These are phyloP conservation scores for Exidia glandulosa DNA, from an alignment of 768 basidiomycete genomes.

Conservation along the genomic window DNA sequence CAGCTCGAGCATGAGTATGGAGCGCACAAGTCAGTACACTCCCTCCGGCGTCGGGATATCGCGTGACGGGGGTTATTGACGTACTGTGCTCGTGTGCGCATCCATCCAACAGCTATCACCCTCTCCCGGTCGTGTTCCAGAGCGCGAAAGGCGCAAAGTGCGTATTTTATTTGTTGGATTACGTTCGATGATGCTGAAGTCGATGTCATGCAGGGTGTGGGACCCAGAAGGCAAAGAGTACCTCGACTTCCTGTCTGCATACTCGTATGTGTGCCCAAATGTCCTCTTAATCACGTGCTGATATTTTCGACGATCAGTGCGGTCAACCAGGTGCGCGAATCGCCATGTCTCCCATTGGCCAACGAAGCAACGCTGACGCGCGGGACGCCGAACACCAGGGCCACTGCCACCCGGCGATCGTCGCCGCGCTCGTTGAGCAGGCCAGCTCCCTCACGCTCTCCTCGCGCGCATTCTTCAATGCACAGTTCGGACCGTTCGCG, in stretches of 20 bases:
- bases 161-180: constrained; percentile 23
- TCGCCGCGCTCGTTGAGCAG: constrained; percentile 70
- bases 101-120: constrained; percentile 75
- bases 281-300: neutral
- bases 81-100: too few species aligned
- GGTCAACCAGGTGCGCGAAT: constrained; percentile 79
- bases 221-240: constrained; percentile 93
- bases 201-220: constrained; percentile 61
- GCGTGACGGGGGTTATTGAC: constrained; percentile 15
- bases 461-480: constrained; percentile 94
- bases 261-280: constrained; percentile 55
- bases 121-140: constrained; percentile 90
- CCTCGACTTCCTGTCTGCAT: constrained; percentile 96
- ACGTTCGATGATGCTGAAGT: neutral
- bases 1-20: constrained; percentile 70
- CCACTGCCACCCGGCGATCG: constrained; percentile 86
- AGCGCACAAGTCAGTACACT: constrained; percentile 82
- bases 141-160: constrained; percentile 81
- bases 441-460: constrained; percentile 85
- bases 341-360: too few species aligned
- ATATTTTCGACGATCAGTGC: constrained; percentile 36
- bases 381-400: constrained; percentile 34
- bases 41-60: too few species aligned
- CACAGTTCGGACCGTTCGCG: constrained; percentile 82
- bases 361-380: constrained; percentile 2